Evolutionary conservation across 192 early-diverging fungal genomes (phyloP).

Genomic region (Paraglomus occultum): DNA sequence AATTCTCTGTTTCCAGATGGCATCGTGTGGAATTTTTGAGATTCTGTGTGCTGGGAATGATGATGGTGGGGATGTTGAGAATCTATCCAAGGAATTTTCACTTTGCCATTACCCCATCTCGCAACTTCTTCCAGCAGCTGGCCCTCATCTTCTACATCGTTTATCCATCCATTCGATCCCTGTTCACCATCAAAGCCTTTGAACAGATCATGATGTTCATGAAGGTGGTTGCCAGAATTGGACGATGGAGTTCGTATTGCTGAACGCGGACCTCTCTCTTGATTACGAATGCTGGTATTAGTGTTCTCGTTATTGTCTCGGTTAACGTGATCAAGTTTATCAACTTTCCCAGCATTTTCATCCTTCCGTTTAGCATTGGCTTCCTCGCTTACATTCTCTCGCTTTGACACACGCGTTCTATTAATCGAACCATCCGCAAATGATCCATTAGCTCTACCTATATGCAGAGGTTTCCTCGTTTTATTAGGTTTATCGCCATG

Average conservation of each 20-base stretch:
- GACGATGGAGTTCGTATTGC: not conserved
- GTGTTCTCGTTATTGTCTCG: not conserved
- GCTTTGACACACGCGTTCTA: not conserved
- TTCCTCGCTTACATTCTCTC: not conserved
- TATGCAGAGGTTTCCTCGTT: not conserved
- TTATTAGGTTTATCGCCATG: no score
- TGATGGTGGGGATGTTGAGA: not conserved
- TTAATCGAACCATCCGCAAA: no score
- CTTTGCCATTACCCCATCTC: slow-evolving; percentile 4
- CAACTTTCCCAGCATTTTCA: slow-evolving; percentile 2
- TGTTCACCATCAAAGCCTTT: slow-evolving; percentile 13
- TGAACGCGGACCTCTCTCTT: no score
- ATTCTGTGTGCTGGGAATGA: no score
- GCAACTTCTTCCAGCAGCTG: not conserved
- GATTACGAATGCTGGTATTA: not conserved
- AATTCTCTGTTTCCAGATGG: no score
- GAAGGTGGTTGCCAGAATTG: not conserved
- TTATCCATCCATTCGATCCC: slow-evolving; percentile 1
- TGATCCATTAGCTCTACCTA: not conserved
- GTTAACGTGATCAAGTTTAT: no score
- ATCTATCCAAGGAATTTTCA: slow-evolving; percentile 11
- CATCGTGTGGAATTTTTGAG: no score
- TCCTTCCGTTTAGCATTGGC: not conserved
- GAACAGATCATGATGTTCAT: slow-evolving; percentile 5
- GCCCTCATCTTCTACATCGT: slow-evolving; percentile 9